These are phyloP conservation scores for Thraustotheca clavata DNA, from an alignment of 352 stramenopile species.

Conservation along the genomic window DNA sequence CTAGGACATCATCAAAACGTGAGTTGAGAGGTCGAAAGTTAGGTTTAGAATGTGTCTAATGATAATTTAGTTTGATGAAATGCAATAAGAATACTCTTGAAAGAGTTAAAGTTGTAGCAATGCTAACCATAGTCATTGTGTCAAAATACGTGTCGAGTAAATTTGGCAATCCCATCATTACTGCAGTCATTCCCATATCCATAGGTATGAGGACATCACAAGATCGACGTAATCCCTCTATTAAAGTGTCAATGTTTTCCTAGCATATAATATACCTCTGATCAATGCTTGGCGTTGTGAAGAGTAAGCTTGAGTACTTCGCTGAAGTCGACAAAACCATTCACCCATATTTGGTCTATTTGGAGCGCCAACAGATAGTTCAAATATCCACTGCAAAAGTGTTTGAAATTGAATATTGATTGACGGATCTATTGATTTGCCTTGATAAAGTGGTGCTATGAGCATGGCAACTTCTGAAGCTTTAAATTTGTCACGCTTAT, in stretches of 20 bases:
- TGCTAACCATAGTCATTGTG: background rate
- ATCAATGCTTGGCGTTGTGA: background rate
- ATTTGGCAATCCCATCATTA: background rate
- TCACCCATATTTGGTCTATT: background rate
- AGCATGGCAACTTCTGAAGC: background rate
- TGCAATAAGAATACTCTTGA: background rate
- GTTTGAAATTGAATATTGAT: background rate
- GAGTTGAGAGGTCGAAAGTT: background rate
- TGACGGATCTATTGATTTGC: background rate
- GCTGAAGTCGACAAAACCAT: background rate
- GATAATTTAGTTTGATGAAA: background rate
- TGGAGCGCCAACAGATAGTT: background rate
- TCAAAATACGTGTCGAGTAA: constrained; percentile 2
- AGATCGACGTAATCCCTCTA: background rate
- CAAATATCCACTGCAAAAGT: background rate
- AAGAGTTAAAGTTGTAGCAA: background rate
- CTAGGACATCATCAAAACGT: background rate
- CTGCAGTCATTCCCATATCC: background rate
- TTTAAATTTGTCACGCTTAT: background rate
- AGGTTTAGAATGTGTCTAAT: background rate
- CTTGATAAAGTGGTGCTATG: constrained; percentile 3
- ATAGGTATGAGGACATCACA: background rate
- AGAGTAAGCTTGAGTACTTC: background rate
- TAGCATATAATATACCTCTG: background rate
- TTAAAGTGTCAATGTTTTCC: background rate